phyloP scores from a whole-genome alignment of 2,329 filamentous ascomycete genomes.

The Colletotrichum scovillei region DNA sequence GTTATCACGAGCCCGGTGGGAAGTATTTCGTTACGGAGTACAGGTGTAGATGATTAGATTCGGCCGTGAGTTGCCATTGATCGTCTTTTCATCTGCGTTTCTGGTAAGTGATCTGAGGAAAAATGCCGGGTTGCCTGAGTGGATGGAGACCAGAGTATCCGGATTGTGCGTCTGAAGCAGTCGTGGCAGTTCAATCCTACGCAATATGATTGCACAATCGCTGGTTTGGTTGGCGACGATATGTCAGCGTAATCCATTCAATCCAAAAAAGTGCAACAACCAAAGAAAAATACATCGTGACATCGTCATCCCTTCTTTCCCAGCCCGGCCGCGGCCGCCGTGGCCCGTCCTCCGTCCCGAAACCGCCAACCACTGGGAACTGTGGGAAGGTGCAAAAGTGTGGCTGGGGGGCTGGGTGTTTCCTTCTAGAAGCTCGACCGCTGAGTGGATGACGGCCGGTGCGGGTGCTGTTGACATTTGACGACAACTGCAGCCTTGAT shows the following conservation, averaged over 20 bases:
- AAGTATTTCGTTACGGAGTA: background rate
- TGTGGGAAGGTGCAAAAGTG: background rate
- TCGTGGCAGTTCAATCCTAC: no score
- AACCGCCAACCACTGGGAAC: background rate
- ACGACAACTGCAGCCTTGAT: constrained; percentile 3
- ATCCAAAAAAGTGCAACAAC: background rate
- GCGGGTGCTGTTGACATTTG: constrained; percentile 17
- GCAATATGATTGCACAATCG: constrained; percentile 5
- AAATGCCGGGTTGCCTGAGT: background rate
- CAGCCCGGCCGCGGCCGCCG: background rate
- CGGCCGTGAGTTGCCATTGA: background rate
- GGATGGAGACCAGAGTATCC: background rate
- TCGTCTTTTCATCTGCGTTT: background rate
- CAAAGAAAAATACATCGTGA: background rate
- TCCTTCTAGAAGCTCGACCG: constrained; percentile 32
- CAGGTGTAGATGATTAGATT: background rate
- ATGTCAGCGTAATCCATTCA: background rate
- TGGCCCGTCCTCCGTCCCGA: constrained; percentile 1
- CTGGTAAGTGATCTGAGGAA: background rate
- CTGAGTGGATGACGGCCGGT: constrained; percentile 29
- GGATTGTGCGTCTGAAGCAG: no score
- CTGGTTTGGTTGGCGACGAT: constrained; percentile 31
- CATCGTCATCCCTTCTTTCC: background rate
- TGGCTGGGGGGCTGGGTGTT: background rate
- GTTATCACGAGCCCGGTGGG: background rate